Evolutionary conservation across 2,329 filamentous ascomycete species (phyloP).

Genomic region (Epichloe bromicola): DNA sequence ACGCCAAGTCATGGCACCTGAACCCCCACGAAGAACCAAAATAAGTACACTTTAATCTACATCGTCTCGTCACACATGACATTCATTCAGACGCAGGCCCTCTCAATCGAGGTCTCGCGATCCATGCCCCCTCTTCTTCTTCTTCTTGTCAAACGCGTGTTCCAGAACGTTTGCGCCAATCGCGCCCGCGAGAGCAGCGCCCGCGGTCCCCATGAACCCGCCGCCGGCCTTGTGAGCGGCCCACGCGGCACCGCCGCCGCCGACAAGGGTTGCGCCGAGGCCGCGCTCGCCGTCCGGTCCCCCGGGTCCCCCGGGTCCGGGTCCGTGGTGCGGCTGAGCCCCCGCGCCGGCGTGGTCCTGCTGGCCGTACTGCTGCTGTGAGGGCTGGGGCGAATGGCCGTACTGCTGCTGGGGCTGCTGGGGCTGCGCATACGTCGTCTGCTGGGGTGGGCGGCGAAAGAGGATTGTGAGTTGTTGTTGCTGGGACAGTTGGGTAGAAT

Average conservation of each 20-base stretch:
- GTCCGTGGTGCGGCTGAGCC: too few species aligned
- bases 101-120: constrained; percentile 12
- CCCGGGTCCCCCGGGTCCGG: too few species aligned
- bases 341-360: constrained; percentile 7
- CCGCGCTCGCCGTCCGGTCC: constrained; percentile 34
- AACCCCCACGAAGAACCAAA: too few species aligned
- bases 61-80: too few species aligned
- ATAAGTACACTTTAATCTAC: too few species aligned
- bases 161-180: constrained; percentile 41
- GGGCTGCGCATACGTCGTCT: not conserved
- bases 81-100: too few species aligned
- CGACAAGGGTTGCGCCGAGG: constrained; percentile 39
- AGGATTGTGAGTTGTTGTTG: too few species aligned
- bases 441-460: not conserved
- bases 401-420: constrained; percentile 1
- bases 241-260: constrained; percentile 40
- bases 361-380: constrained; percentile 5
- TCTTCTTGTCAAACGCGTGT: constrained; percentile 24
- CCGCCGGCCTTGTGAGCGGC: constrained; percentile 40
- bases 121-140: constrained; percentile 17
- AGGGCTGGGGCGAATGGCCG: not conserved
- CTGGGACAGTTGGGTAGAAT: too few species aligned
- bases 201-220: constrained; percentile 36
- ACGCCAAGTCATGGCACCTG: too few species aligned
- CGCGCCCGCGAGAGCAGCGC: constrained; percentile 37